These are phyloP conservation scores for Fusarium sacchari DNA, from an alignment of 2,329 filamentous ascomycete species.

Conservation along the genomic window DNA sequence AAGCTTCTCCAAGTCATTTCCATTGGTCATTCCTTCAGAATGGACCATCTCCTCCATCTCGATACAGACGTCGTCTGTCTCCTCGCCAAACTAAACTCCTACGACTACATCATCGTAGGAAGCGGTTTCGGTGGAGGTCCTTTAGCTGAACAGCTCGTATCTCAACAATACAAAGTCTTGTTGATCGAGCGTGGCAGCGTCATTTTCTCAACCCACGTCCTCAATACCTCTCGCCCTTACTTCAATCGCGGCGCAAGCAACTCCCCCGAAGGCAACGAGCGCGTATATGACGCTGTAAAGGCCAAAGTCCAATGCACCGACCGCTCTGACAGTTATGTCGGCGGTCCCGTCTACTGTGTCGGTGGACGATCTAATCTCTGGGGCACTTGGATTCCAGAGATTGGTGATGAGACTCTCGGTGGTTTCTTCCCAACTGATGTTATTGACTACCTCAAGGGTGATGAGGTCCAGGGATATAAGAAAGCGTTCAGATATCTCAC, in stretches of 20 bases:
- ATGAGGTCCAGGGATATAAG: neutral
- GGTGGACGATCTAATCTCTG: conserved; percentile 28
- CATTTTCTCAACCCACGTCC: conserved; percentile 34
- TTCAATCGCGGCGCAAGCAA: conserved; percentile 32
- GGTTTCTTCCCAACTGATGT: neutral
- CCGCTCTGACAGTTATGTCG: conserved; percentile 27
- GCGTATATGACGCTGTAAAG: conserved; percentile 31
- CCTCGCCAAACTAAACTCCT: conserved; percentile 25
- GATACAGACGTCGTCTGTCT: conserved; percentile 30
- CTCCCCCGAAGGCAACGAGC: conserved; percentile 32
- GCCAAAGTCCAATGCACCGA: conserved; percentile 30
- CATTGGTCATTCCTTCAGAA: neutral
- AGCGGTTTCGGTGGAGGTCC: conserved; percentile 29
- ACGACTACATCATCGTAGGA: conserved; percentile 35
- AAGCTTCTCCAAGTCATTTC: neutral
- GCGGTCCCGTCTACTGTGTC: conserved; percentile 28
- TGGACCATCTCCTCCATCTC: conserved; percentile 31
- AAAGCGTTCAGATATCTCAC: conserved; percentile 10
- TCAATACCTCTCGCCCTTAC: conserved; percentile 31
- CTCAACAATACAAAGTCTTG: conserved; percentile 23
- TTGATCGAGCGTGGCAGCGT: conserved; percentile 28
- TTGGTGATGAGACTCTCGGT: conserved; percentile 8
- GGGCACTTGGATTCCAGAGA: conserved; percentile 30
- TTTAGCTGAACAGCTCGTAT: conserved; percentile 17
- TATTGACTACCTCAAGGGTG: neutral